These are phyloP conservation scores for Globisporangium sylvaticum DNA, from an alignment of 352 stramenopile genomes.

Conservation along the genomic window DNA sequence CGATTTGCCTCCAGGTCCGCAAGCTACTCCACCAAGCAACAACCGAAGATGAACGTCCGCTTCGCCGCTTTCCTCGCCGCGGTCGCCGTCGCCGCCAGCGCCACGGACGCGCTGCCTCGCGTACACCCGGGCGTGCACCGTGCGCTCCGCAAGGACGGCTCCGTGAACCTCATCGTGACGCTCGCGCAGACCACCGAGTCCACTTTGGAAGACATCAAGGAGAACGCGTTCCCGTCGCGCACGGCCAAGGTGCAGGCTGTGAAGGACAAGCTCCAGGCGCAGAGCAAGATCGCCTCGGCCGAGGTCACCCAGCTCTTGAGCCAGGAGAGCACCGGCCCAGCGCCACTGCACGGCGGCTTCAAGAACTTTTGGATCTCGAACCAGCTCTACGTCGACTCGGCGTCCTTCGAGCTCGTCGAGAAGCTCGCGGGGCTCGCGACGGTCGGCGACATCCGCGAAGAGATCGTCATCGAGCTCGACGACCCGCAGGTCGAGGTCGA, in stretches of 20 bases:
- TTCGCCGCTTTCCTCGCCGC: background rate
- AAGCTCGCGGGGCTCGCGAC: background rate
- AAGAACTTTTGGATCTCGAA: constrained; percentile 4
- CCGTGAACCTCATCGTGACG: background rate
- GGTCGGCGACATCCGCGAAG: too few relatives aligned
- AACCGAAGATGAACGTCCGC: background rate
- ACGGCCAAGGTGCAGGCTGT: background rate
- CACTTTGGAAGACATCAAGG: background rate
- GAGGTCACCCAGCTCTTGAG: background rate
- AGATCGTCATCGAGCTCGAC: too few relatives aligned
- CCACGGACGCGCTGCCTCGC: background rate
- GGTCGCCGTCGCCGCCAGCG: background rate
- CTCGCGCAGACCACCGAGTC: background rate
- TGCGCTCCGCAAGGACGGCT: background rate
- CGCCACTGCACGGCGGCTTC: background rate
- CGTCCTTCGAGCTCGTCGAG: too few relatives aligned
- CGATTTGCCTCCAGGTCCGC: too few relatives aligned
- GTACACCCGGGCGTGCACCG: background rate
- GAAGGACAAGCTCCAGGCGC: background rate
- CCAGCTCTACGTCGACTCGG: background rate
- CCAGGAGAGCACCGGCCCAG: background rate
- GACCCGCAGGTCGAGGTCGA: too few relatives aligned
- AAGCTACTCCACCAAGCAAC: background rate
- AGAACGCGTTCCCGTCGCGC: background rate
- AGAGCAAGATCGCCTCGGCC: background rate